Percentiles rank a stretch among this genome's conserved stretches.
Evolutionary conservation across 2,329 filamentous ascomycete species (phyloP).

Genomic region (Colletotrichum agaves): DNA sequence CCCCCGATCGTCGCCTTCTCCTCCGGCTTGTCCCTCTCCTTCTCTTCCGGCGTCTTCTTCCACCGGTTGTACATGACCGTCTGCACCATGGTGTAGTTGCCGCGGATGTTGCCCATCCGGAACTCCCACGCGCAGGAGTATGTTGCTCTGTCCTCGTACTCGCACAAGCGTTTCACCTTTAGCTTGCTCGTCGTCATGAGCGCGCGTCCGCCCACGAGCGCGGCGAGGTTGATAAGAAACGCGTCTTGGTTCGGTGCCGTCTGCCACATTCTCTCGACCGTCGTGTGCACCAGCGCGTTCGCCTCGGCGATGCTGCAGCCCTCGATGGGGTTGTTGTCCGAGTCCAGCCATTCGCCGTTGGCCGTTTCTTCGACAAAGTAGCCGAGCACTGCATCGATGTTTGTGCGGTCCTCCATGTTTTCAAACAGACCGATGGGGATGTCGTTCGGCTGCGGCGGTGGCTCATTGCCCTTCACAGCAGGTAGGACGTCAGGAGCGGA

Average conservation of each 20-base stretch:
- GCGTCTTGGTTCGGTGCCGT: conserved; percentile 62
- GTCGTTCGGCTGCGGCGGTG: conserved; percentile 4
- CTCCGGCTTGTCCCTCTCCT: conserved; percentile 46
- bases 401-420: conserved; percentile 59
- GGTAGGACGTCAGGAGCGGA: not conserved
- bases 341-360: conserved; percentile 63
- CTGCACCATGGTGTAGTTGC: conserved; percentile 64
- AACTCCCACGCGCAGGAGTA: conserved; percentile 68
- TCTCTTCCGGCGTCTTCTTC: conserved; percentile 45
- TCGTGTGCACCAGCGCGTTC: conserved; percentile 61
- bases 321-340: conserved; percentile 54
- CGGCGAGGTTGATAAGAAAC: conserved; percentile 69
- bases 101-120: conserved; percentile 62
- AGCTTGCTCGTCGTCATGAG: conserved; percentile 57
- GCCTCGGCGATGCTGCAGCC: conserved; percentile 63
- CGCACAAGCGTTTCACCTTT: conserved; percentile 57
- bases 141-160: conserved; percentile 52
- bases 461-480: not conserved
- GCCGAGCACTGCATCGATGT: conserved; percentile 66
- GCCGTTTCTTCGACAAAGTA: conserved; percentile 64
- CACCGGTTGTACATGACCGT: conserved; percentile 56
- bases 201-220: conserved; percentile 63
- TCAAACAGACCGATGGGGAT: conserved; percentile 42
- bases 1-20: not conserved
- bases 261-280: conserved; percentile 63